A percentile compares a stretch with the other conserved stretches of the same genome.
phyloP scores from a whole-genome alignment of 2,329 filamentous ascomycete genomes.

The Sarocladium strictum region DNA sequence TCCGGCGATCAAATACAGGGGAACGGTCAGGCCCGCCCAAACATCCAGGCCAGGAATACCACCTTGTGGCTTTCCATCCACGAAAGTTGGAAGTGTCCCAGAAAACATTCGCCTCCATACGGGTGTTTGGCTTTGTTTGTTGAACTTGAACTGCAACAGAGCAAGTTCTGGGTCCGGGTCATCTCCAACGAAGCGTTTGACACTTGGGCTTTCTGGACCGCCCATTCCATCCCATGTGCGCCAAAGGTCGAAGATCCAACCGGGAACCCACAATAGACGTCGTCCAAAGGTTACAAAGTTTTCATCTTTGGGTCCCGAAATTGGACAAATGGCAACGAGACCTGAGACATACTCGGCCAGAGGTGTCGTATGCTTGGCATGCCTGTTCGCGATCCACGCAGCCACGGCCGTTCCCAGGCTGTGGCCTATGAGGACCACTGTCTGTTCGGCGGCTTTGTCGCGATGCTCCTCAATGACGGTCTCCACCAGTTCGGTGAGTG shows the following conservation, averaged over 20 bases:
- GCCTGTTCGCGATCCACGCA: constrained; percentile 56
- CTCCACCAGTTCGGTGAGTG: constrained; percentile 69
- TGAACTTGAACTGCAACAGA: constrained; percentile 66
- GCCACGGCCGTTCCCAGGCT: constrained; percentile 83
- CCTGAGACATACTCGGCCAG: constrained; percentile 65
- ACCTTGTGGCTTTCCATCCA: constrained; percentile 42
- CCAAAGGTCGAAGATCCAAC: constrained; percentile 68
- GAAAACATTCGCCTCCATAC: constrained; percentile 79
- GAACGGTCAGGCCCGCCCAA: constrained; percentile 68
- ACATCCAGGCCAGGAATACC: constrained; percentile 63
- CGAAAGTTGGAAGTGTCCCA: constrained; percentile 60
- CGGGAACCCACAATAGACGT: constrained; percentile 62
- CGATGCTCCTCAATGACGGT: constrained; percentile 68
- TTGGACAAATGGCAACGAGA: constrained; percentile 75
- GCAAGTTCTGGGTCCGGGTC: constrained; percentile 61
- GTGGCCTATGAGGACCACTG: constrained; percentile 76
- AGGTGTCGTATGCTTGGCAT: constrained; percentile 36
- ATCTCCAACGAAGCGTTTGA: constrained; percentile 68
- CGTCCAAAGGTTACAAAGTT: constrained; percentile 37
- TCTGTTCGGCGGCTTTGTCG: constrained; percentile 58
- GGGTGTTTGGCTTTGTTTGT: constrained; percentile 74
- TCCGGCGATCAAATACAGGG: constrained; percentile 73
- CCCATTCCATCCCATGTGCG: constrained; percentile 74
- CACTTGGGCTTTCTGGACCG: constrained; percentile 70
- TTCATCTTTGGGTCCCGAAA: constrained; percentile 55